Evolutionary conservation across 2,329 filamentous ascomycete species (phyloP), one percentile per base, ranked within the genome.

Genomic region (Fusarium abutilonis): DNA sequence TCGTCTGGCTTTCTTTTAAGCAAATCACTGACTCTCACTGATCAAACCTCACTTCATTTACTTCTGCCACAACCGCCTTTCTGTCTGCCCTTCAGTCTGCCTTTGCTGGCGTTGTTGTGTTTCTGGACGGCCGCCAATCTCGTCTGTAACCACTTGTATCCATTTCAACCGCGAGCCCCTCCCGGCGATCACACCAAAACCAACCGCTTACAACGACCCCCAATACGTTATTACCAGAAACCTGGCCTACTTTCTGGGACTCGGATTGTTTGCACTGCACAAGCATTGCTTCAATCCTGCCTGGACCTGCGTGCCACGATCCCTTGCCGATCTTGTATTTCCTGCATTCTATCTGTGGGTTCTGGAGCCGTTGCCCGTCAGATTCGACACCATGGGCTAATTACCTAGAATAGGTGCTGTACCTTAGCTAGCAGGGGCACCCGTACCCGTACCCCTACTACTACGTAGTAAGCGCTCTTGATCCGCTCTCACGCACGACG

Each of bases 401-500:
- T 34, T 46, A 60, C 44, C 52, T 48, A 55, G 44, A 26, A 52
- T 35, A 44, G 53, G 36, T 55, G 31, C 47, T 17, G 44, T 54
- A 36, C 58, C 53, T 63, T 48, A 43, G 31, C 56, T 66, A 60
- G 56, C 63, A 70, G 63, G 66, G 67, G 67, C 58, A 51, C 49
- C 62, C 43, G 59, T 39, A 32, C 49, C 62, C 43, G 59, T 34
- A 36, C 57, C 44, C 52, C 60, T 61, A 65, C 60, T 67, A 69
- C 19, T 19, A 19, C 19, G 19, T 19, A 19, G 19, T 19, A 19
- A 70, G 65, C 60, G 67, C 67, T 69, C 67, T 63, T 63, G 49
- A 60, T 65, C 57, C 65, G 63, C 60, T 59, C 60, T 68, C 63
- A 58, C 63, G 63, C 68, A 55, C 68, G 52, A 60, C 64, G 59